Evolutionary conservation across 306 rosid species (phyloP).

Genomic region (Ormosia semicastrata): DNA sequence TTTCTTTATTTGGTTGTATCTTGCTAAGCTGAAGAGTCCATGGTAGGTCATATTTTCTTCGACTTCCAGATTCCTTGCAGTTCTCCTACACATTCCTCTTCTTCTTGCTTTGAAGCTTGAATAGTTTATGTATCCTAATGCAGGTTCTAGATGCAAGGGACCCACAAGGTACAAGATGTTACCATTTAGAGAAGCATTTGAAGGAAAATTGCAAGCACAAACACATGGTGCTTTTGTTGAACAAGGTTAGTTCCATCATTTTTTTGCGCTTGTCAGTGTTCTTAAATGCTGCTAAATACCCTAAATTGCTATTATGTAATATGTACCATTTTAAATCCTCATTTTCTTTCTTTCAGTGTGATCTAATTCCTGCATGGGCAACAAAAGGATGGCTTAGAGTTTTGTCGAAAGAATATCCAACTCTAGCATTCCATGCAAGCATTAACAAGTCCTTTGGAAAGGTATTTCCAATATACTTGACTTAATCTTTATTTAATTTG

Average conservation of each 20-base stretch:
- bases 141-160: constrained; percentile 98
- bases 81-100: neutral
- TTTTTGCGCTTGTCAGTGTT: neutral
- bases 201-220: constrained; percentile 90
- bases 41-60: neutral
- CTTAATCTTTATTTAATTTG: neutral
- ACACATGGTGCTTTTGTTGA: constrained; percentile 82
- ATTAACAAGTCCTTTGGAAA: constrained; percentile 95
- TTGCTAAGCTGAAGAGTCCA: neutral
- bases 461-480: constrained; percentile 40
- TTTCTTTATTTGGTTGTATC: neutral
- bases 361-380: constrained; percentile 92
- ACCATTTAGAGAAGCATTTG: constrained; percentile 93
- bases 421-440: constrained; percentile 95
- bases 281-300: neutral
- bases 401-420: constrained; percentile 80
- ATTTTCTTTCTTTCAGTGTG: constrained; percentile 53
- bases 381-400: constrained; percentile 92
- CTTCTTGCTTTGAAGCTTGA: neutral
- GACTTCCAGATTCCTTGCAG: neutral
- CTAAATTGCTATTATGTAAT: neutral
- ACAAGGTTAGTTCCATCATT: constrained; percentile 54
- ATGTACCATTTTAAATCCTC: neutral
- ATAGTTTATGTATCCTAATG: constrained; percentile 19
- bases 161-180: constrained; percentile 92